A percentile compares a stretch with the other conserved stretches of the same genome.
These are phyloP conservation scores for Panaeolus papilionaceus DNA, from an alignment of 768 basidiomycete species.

Conservation along the genomic window DNA sequence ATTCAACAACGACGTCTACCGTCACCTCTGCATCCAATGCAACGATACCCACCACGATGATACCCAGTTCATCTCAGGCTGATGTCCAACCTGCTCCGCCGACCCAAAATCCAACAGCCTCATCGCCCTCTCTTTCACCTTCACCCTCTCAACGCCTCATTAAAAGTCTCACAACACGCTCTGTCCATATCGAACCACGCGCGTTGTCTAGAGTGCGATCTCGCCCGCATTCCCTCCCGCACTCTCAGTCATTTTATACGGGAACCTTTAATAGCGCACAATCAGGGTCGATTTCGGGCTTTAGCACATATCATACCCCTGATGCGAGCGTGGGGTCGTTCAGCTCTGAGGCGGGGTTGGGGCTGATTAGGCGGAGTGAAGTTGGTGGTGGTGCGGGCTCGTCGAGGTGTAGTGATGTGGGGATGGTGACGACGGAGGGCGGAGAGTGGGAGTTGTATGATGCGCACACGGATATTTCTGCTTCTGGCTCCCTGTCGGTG, in stretches of 20 bases:
- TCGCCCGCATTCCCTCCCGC: background rate
- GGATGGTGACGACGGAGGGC: background rate
- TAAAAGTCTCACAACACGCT: background rate
- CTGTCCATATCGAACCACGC: background rate
- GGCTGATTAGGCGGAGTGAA: background rate
- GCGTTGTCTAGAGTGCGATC: background rate
- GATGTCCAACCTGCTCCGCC: background rate
- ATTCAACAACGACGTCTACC: background rate
- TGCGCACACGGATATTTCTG: background rate
- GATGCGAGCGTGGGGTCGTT: constrained; percentile 2
- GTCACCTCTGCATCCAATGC: background rate
- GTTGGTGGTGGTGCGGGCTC: no score
- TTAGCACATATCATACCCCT: constrained; percentile 1
- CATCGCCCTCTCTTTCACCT: background rate
- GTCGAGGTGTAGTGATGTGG: background rate
- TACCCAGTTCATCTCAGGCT: no score
- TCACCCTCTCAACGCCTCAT: background rate
- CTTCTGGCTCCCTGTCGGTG: background rate
- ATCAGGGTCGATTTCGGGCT: background rate
- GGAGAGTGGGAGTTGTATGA: background rate
- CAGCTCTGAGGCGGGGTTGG: background rate
- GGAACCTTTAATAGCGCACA: background rate
- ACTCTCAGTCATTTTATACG: background rate
- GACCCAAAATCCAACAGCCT: background rate
- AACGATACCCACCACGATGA: background rate